phyloP scores from a whole-genome alignment of 805 yeast species.

The Saturnispora kantuleensis region DNA sequence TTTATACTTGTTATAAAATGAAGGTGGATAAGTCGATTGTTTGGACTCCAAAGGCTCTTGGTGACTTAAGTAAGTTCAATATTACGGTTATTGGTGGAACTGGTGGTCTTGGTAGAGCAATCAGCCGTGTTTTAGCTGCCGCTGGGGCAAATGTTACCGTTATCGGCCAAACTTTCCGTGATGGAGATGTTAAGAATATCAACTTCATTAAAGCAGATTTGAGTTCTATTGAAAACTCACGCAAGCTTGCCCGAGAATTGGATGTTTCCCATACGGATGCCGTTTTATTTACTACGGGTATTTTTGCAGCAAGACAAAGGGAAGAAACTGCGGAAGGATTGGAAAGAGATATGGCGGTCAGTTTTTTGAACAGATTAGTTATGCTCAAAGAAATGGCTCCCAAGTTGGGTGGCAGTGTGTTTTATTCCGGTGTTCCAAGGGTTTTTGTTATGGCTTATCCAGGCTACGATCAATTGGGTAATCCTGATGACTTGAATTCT shows the following conservation, averaged over 20 bases:
- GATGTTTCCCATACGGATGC: constrained; percentile 23
- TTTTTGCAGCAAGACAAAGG: constrained; percentile 25
- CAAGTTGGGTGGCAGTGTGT: constrained; percentile 11
- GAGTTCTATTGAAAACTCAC: constrained; percentile 21
- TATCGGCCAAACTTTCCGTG: constrained; percentile 29
- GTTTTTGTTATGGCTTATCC: constrained; percentile 33
- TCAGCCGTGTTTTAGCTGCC: constrained; percentile 19
- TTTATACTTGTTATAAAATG: neutral
- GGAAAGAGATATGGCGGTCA: constrained; percentile 31
- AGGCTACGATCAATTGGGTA: constrained; percentile 27
- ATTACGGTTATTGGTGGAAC: constrained; percentile 32
- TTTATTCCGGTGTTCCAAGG: constrained; percentile 19
- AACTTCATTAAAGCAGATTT: constrained; percentile 28
- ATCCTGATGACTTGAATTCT: constrained; percentile 27
- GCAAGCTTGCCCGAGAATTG: neutral
- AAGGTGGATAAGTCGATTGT: neutral
- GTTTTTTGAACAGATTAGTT: constrained; percentile 28
- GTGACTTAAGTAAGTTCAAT: constrained; percentile 8
- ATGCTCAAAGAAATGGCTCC: constrained; percentile 24
- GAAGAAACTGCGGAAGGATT: constrained; percentile 30
- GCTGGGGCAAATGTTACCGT: constrained; percentile 28
- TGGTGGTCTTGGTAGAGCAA: constrained; percentile 31
- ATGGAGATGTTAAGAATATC: constrained; percentile 19
- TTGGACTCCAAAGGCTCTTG: neutral
- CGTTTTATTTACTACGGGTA: constrained; percentile 32